phyloP scores from a whole-genome alignment of 139 green algal species.

The Monoraphidium neglectum region DNA sequence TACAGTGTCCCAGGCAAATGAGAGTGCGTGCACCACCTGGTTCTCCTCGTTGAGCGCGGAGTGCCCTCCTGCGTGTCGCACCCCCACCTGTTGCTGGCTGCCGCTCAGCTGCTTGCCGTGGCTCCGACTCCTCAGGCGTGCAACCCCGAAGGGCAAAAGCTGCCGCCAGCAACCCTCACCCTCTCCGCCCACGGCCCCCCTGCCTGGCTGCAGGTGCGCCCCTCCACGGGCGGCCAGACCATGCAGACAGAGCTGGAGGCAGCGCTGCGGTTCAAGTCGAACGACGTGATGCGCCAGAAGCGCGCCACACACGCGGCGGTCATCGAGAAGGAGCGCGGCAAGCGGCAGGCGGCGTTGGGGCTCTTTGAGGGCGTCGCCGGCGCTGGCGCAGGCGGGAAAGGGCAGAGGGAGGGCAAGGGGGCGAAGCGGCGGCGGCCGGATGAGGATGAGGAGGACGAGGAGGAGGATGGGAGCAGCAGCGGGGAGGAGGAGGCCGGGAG shows the following conservation, averaged over 20 bases:
- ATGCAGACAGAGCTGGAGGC: conserved; percentile 26
- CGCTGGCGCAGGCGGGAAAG: not conserved
- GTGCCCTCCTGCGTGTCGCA: conserved; percentile 13
- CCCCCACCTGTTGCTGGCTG: not conserved
- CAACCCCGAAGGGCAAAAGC: not conserved
- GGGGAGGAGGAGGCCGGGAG: not conserved
- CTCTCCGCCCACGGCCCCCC: not conserved
- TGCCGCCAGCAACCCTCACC: not conserved
- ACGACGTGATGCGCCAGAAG: conserved; percentile 80
- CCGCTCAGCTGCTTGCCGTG: not conserved
- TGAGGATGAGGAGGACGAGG: conserved; percentile 18
- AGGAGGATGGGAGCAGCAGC: not conserved
- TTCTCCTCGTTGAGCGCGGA: not conserved
- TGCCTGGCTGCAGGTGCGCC: conserved; percentile 41
- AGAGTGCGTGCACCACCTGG: conserved; percentile 8
- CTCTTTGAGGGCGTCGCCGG: too few species aligned
- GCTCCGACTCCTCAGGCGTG: not conserved
- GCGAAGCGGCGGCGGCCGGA: conserved; percentile 20
- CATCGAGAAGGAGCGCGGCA: conserved; percentile 53
- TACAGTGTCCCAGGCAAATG: too few species aligned
- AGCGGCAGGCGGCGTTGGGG: not conserved
- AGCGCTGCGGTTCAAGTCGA: conserved; percentile 36
- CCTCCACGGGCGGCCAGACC: conserved; percentile 16
- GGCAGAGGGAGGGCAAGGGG: not conserved
- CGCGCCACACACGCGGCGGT: conserved; percentile 51